Percentiles rank a stretch among this genome's conserved stretches.
Conservation (phyloP, 768 basidiomycete genomes). For the Crucibulum laeve region DNA sequence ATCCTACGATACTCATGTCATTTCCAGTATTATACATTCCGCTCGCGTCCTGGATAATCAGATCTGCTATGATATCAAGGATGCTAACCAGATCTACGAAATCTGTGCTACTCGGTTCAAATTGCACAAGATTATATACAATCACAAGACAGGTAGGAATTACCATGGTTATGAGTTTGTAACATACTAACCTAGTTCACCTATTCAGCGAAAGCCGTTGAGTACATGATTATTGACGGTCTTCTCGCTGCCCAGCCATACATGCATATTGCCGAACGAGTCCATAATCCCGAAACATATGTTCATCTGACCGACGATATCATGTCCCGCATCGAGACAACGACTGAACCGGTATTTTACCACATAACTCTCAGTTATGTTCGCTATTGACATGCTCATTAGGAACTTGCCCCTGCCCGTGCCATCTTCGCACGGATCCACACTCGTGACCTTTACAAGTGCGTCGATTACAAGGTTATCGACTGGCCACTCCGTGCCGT, state of each 20-base stretch:
- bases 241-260: slow-evolving; percentile 62
- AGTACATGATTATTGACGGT: slow-evolving; percentile 82
- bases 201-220: slow-evolving; percentile 66
- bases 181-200: not conserved
- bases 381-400: slow-evolving; percentile 4
- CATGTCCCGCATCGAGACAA: slow-evolving; percentile 53
- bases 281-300: slow-evolving; percentile 56
- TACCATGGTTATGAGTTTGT: not conserved
- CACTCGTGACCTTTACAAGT: slow-evolving; percentile 61
- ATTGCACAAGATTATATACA: slow-evolving; percentile 81
- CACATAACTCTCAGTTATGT: not conserved
- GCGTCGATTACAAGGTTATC: slow-evolving; percentile 60
- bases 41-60: slow-evolving; percentile 70
- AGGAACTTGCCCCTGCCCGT: slow-evolving; percentile 60
- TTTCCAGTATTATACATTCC: slow-evolving; percentile 60
- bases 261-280: slow-evolving; percentile 52
- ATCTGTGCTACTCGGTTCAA: slow-evolving; percentile 72
- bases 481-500: slow-evolving; percentile 32
- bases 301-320: slow-evolving; percentile 69
- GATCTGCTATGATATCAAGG: slow-evolving; percentile 82
- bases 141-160: slow-evolving; percentile 66
- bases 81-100: slow-evolving; percentile 71
- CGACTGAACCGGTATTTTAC: slow-evolving; percentile 41
- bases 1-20: not conserved
- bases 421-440: slow-evolving; percentile 60